Base-by-base conservation (phyloP, 177 flowering plant genomes). In the Vitis hybrid region DNA sequence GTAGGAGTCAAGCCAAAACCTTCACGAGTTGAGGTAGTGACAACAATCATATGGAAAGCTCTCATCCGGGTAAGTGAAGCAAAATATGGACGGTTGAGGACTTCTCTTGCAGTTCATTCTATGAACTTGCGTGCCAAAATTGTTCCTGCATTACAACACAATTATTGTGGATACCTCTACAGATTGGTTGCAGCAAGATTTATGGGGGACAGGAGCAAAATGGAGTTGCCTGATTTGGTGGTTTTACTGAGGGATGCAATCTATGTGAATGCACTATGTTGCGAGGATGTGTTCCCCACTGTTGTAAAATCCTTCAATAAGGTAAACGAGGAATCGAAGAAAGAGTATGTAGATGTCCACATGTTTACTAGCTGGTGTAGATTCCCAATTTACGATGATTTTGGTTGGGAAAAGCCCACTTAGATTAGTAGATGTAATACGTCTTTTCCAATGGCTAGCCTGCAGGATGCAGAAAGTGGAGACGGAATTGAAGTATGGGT, bases 401-500 rank as follows among this genome's bases (percentile, higher is more conserved):
- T 65, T 62, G 78, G 75, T 3, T 76, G 67, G 62, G 75, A 71
- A 24, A 71, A 55, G 28, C 78, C 78, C 1, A 47, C 7, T 13
- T 71, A 70, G 71, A 75, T 70, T 13, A 62, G 66, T 15, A 11
- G 28, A 22, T 22, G 24, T 22, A 0, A 0, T 0, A 60, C 24
- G 15, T 9, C 15, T 55, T 11, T 13, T 11, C 55, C 61, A 1
- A 50, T 20, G 3, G 65, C 10, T 14, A 14, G 38, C 9, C 50
- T 54, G 15, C 33, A 58, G 62, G 74, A 71, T 14, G 24, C 62
- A 3, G 61, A 55, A 15, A 17, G 38, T n/a, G 74, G 71, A 6
- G 62, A 69, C 50, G 75, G 78, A 22, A 62, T 76, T 59, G 74
- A 70, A 20, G 74, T 62, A 38, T 66, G 74, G 65, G 63, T 70